These are phyloP conservation scores for Linum tenue DNA, from an alignment of 345 rosid species.

Conservation along the genomic window DNA sequence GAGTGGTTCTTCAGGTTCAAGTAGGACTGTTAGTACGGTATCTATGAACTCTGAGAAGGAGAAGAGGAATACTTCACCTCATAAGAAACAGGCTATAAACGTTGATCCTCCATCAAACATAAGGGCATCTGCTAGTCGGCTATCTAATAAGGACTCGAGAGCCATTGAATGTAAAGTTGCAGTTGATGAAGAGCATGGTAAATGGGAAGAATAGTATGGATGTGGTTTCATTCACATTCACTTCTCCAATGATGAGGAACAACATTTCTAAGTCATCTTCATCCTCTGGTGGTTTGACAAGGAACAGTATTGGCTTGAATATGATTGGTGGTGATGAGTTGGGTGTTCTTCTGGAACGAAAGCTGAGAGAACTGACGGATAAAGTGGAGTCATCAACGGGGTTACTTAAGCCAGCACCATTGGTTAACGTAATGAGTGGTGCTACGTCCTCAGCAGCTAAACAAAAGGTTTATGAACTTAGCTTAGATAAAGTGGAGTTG, in stretches of 20 bases:
- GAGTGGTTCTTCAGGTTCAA: constrained; percentile 25
- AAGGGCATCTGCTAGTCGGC: constrained; percentile 25
- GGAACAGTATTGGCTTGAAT: constrained; percentile 18
- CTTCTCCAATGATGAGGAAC: constrained; percentile 62
- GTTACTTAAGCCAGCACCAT: too few relatives aligned
- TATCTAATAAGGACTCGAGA: constrained; percentile 28
- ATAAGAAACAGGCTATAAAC: constrained; percentile 33
- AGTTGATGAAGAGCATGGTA: constrained; percentile 26
- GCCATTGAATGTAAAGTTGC: constrained; percentile 36
- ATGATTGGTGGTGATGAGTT: constrained; percentile 39
- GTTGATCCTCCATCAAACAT: constrained; percentile 21
- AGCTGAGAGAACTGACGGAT: constrained; percentile 55
- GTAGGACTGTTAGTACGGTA: constrained; percentile 33
- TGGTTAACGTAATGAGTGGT: constrained; percentile 34
- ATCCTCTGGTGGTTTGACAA: constrained; percentile 22
- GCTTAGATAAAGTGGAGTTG: constrained; percentile 20
- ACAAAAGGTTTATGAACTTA: constrained; percentile 28
- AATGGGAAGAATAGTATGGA: constrained; percentile 44
- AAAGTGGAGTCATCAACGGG: constrained; percentile 48
- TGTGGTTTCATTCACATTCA: constrained; percentile 81
- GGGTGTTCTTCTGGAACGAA: constrained; percentile 64
- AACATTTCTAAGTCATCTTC: constrained; percentile 24
- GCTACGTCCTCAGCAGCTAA: constrained; percentile 25
- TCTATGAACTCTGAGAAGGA: constrained; percentile 26
- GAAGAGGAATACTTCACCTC: constrained; percentile 31